Conservation (phyloP, 2,329 filamentous ascomycete genomes). For the Lasiodiplodia citricola region DNA sequence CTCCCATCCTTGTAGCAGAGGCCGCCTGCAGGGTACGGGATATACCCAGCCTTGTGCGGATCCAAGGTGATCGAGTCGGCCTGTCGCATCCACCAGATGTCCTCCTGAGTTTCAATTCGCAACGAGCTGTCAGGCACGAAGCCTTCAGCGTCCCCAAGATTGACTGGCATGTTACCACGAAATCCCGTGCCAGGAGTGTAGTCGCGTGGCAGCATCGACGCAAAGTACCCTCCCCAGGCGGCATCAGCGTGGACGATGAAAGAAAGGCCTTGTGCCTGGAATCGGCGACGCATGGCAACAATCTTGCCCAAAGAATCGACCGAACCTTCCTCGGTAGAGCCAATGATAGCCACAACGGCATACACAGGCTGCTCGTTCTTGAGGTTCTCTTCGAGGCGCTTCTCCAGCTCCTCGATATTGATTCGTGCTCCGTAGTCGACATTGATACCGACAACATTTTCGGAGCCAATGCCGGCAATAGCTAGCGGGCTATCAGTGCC, state of each 20-base stretch:
- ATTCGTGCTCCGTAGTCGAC: slow-evolving; percentile 50
- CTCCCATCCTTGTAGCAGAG: slow-evolving; percentile 53
- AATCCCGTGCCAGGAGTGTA: slow-evolving; percentile 32
- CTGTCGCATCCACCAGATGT: slow-evolving; percentile 47
- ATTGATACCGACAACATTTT: slow-evolving; percentile 48
- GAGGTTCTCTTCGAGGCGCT: slow-evolving; percentile 40
- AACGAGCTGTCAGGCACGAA: slow-evolving; percentile 46
- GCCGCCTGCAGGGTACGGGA: slow-evolving; percentile 54
- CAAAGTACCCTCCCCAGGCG: slow-evolving; percentile 59
- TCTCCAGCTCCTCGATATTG: slow-evolving; percentile 41
- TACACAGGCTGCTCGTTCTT: slow-evolving; percentile 43
- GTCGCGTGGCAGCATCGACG: slow-evolving; percentile 49
- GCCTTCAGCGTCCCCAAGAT: slow-evolving; percentile 35
- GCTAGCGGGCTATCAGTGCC: slow-evolving; percentile 44
- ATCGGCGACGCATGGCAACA: slow-evolving; percentile 47
- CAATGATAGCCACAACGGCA: slow-evolving; percentile 54
- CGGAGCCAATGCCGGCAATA: slow-evolving; percentile 52
- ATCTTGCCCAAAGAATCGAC: slow-evolving; percentile 50
- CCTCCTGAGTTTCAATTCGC: slow-evolving; percentile 44
- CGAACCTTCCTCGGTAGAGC: slow-evolving; percentile 56
- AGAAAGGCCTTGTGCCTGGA: slow-evolving; percentile 50
- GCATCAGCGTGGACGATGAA: slow-evolving; percentile 56
- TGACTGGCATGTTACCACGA: slow-evolving; percentile 34
- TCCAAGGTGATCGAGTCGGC: slow-evolving; percentile 56
- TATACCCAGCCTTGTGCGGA: slow-evolving; percentile 56